phyloP scores from a whole-genome alignment of 164 flowering plant genomes.

The Stephania japonica region DNA sequence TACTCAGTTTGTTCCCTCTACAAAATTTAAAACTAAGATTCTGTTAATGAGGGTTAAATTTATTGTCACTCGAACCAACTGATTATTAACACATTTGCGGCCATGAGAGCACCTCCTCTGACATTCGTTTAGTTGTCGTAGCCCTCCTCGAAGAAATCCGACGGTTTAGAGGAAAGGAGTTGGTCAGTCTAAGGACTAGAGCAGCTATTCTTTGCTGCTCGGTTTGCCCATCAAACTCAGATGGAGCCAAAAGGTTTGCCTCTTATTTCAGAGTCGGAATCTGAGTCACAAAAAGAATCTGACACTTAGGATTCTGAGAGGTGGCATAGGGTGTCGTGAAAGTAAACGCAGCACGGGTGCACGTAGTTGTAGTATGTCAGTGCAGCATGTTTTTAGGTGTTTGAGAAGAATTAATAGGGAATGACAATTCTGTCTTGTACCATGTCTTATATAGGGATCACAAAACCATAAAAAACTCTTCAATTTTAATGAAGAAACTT shows the following conservation, averaged over 20 bases:
- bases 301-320: slow-evolving; percentile 12
- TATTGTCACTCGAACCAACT: too few species aligned
- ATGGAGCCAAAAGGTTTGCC: not conserved
- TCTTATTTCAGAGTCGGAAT: slow-evolving; percentile 15
- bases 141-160: not conserved
- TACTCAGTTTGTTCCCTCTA: not conserved
- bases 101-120: too few species aligned
- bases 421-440: not conserved
- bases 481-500: not conserved
- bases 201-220: not conserved
- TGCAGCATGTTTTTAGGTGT: slow-evolving; percentile 6
- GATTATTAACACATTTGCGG: too few species aligned
- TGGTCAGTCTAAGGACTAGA: not conserved
- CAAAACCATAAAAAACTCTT: not conserved
- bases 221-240: not conserved
- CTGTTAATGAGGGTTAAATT: not conserved
- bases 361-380: not conserved
- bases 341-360: slow-evolving; percentile 23
- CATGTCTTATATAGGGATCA: not conserved
- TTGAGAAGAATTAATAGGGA: slow-evolving; percentile 1
- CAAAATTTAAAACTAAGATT: too few species aligned
- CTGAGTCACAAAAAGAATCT: slow-evolving; percentile 13
- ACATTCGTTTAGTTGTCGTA: not conserved
- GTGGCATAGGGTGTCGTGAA: slow-evolving; percentile 27
- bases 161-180: not conserved